These are phyloP conservation scores for Prunus armeniaca DNA, from an alignment of 306 rosid genomes.

Conservation along the genomic window DNA sequence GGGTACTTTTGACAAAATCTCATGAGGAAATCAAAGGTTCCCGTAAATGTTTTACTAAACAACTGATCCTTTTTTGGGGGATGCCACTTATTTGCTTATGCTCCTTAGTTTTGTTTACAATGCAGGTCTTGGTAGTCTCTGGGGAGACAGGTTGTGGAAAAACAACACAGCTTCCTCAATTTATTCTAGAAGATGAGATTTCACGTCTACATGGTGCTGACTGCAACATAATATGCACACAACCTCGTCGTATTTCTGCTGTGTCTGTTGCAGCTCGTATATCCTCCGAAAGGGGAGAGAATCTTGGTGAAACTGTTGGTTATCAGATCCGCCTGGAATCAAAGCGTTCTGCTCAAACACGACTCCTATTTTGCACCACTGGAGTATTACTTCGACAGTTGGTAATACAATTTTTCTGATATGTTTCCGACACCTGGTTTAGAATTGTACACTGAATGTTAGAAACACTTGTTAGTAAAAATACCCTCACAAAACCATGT, in stretches of 20 bases:
- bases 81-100: background rate
- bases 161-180: slow-evolving; percentile 93
- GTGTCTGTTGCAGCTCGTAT: slow-evolving; percentile 94
- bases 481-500: background rate
- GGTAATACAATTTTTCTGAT: slow-evolving; percentile 46
- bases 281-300: slow-evolving; percentile 88
- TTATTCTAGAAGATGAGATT: slow-evolving; percentile 84
- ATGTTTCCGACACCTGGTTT: slow-evolving; percentile 13
- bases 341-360: slow-evolving; percentile 73
- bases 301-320: slow-evolving; percentile 86
- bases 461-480: background rate
- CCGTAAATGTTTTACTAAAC: background rate
- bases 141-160: slow-evolving; percentile 99
- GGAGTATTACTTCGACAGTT: slow-evolving; percentile 90
- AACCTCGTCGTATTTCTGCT: slow-evolving; percentile 98
- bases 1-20: background rate
- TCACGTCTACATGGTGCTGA: slow-evolving; percentile 66
- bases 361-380: slow-evolving; percentile 89
- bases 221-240: slow-evolving; percentile 88
- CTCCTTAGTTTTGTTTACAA: slow-evolving; percentile 24
- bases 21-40: background rate
- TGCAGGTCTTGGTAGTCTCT: slow-evolving; percentile 91
- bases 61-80: background rate
- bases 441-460: background rate
- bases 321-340: slow-evolving; percentile 95